Conservation (phyloP, 2,329 filamentous ascomycete species). For the Ophiostoma tasmaniense region DNA sequence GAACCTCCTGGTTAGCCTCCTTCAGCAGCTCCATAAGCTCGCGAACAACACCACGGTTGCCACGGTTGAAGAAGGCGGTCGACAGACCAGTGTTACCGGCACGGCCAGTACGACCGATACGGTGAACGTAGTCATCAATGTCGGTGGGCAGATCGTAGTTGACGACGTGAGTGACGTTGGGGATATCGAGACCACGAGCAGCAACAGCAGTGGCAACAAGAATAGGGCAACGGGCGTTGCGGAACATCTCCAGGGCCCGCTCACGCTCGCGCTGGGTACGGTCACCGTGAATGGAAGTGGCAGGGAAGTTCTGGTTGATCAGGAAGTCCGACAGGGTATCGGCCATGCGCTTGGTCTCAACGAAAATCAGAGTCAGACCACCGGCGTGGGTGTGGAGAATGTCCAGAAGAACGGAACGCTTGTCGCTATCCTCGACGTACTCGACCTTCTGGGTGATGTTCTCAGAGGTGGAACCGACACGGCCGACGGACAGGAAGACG, state of each 20-base stretch:
- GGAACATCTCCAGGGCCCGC: conserved; percentile 94
- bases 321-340: conserved; percentile 96
- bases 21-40: conserved; percentile 96
- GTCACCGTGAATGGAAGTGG: conserved; percentile 97
- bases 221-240: conserved; percentile 89
- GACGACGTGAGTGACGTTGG: conserved; percentile 93
- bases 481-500: conserved; percentile 95
- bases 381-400: conserved; percentile 89
- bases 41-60: conserved; percentile 94
- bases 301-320: conserved; percentile 97
- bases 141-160: conserved; percentile 92
- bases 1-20: conserved; percentile 96
- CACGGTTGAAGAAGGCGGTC: conserved; percentile 99
- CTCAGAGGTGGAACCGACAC: conserved; percentile 98
- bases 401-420: conserved; percentile 93
- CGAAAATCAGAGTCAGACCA: conserved; percentile 92
- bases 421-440: conserved; percentile 89
- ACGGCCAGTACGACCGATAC: conserved; percentile 99
- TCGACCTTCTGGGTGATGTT: conserved; percentile 99
- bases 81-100: conserved; percentile 97
- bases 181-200: conserved; percentile 83
- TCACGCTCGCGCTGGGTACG: conserved; percentile 98
- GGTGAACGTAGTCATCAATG: conserved; percentile 96
- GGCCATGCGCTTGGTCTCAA: conserved; percentile 99
- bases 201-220: conserved; percentile 95